phyloP scores from a whole-genome alignment of 768 basidiomycete genomes.

The Suillus decipiens region DNA sequence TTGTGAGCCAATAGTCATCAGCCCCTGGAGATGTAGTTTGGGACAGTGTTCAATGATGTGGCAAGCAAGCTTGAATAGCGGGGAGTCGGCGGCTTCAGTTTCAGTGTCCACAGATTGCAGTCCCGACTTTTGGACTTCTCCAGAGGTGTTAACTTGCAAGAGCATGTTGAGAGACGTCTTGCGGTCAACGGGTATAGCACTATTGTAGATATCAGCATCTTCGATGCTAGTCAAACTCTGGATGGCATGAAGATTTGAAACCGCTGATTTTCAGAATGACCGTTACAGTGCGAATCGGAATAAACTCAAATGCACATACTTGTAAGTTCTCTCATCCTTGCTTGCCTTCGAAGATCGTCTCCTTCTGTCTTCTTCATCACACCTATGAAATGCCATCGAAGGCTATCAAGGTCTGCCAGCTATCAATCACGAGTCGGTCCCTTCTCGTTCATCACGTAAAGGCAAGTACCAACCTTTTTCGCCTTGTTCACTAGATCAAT shows the following conservation, averaged over 20 bases:
- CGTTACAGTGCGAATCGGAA: conserved; percentile 10
- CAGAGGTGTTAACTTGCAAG: conserved; percentile 94
- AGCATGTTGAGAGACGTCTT: conserved; percentile 71
- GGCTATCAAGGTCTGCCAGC: conserved; percentile 71
- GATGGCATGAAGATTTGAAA: conserved; percentile 84
- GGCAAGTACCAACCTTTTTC: conserved; percentile 47
- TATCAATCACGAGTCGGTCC: neutral
- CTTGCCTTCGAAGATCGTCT: conserved; percentile 74
- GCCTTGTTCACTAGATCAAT: conserved; percentile 92
- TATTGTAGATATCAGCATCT: conserved; percentile 78
- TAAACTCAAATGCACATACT: conserved; percentile 43
- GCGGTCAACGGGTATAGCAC: conserved; percentile 61
- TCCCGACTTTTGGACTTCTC: conserved; percentile 90
- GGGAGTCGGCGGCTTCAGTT: conserved; percentile 38
- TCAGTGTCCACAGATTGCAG: conserved; percentile 55
- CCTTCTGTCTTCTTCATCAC: conserved; percentile 22
- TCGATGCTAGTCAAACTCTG: conserved; percentile 87
- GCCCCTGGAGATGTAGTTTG: conserved; percentile 70
- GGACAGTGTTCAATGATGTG: conserved; percentile 77
- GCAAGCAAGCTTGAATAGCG: conserved; percentile 64
- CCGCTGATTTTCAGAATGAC: conserved; percentile 46
- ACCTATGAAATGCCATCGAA: conserved; percentile 98
- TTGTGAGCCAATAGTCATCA: conserved; percentile 97
- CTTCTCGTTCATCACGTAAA: neutral
- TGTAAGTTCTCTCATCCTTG: conserved; percentile 85